Conservation (phyloP, 352 stramenopile genomes). For the Globisporangium radiosum region DNA sequence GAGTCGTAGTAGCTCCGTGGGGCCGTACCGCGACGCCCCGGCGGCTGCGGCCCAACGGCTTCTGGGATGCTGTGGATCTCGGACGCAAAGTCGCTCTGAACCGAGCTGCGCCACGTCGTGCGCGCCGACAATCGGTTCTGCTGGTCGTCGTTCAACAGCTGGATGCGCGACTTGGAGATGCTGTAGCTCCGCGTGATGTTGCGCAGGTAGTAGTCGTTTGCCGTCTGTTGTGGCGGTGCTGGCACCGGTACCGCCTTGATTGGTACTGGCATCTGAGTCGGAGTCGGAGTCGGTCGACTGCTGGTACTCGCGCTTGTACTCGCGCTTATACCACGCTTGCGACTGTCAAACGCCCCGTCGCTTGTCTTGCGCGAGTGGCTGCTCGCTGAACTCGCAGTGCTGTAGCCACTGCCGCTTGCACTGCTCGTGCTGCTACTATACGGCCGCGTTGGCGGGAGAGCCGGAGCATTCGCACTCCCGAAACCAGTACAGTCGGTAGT, state of each 20-base stretch:
- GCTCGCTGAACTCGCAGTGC: conserved; percentile 4
- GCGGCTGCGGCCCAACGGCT: not conserved
- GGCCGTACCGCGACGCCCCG: not conserved
- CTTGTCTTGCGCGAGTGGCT: not conserved
- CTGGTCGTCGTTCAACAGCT: conserved; percentile 17
- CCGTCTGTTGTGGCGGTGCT: not conserved
- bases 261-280: not conserved
- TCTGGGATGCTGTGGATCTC: conserved; percentile 17
- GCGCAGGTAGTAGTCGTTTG: conserved; percentile 15
- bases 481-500: not conserved
- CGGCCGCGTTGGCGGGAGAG: too few species aligned
- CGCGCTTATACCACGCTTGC: not conserved
- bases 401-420: not conserved
- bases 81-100: conserved; percentile 13
- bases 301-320: too few species aligned
- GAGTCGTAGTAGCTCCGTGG: conserved; percentile 1
- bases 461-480: not conserved
- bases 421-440: conserved; percentile 10
- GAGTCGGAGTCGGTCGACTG: not conserved
- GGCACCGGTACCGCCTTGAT: not conserved
- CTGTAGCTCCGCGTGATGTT: conserved; percentile 13
- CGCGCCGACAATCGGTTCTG: conserved; percentile 14
- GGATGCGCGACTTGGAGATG: conserved; percentile 18
- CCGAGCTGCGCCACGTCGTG: conserved; percentile 15
- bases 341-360: not conserved